These are phyloP conservation scores for Phytophthora melonis DNA, from an alignment of 352 stramenopile genomes.

Conservation along the genomic window DNA sequence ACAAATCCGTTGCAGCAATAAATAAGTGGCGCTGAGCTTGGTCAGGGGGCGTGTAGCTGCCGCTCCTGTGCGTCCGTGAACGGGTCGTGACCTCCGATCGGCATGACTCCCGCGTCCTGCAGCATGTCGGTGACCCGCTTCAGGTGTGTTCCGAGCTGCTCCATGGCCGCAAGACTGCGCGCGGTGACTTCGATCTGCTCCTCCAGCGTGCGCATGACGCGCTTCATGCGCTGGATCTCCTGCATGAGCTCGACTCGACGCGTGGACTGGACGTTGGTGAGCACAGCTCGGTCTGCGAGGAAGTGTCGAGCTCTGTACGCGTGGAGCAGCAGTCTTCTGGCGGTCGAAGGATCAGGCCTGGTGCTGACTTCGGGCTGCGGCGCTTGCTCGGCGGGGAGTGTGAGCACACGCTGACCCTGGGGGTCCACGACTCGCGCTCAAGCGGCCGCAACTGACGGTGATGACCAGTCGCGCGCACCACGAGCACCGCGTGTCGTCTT, in stretches of 20 bases:
- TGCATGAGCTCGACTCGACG: constrained; percentile 45
- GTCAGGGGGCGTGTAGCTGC: not conserved
- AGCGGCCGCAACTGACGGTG: not conserved
- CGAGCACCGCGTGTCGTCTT: constrained; percentile 15
- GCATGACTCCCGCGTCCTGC: constrained; percentile 14
- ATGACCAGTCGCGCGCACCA: constrained; percentile 15
- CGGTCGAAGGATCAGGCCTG: constrained; percentile 1
- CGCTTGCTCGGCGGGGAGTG: constrained; percentile 9
- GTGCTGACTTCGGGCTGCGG: not conserved
- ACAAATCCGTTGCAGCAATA: not conserved
- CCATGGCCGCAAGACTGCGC: constrained; percentile 42
- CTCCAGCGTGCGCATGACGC: constrained; percentile 40
- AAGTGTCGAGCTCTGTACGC: constrained; percentile 33
- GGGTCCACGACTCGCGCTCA: constrained; percentile 14
- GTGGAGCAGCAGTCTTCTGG: constrained; percentile 23
- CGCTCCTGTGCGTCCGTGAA: not conserved
- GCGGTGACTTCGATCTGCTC: constrained; percentile 46
- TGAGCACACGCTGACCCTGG: constrained; percentile 24
- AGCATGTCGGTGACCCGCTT: constrained; percentile 36
- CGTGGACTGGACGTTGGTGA: constrained; percentile 31
- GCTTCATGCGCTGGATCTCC: constrained; percentile 46
- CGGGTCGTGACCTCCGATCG: not conserved
- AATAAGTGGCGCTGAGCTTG: not conserved
- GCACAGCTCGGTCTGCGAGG: constrained; percentile 27
- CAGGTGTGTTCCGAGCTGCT: constrained; percentile 43